phyloP scores from a whole-genome alignment of 2,329 filamentous ascomycete genomes.

The Plectosphaerella cucumerina region DNA sequence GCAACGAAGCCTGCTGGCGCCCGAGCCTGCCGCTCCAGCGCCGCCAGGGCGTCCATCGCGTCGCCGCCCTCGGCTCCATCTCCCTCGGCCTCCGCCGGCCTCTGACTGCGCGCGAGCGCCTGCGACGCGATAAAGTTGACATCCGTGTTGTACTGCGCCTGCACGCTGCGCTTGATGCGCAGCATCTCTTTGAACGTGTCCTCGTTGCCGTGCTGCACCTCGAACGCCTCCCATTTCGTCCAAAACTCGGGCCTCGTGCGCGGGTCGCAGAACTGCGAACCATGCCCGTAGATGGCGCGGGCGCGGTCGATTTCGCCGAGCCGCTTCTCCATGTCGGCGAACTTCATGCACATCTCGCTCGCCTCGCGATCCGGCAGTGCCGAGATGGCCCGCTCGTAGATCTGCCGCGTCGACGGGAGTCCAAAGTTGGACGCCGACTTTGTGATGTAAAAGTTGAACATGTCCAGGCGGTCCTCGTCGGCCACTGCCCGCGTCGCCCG shows the following conservation, averaged over 20 bases:
- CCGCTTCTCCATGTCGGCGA: constrained; percentile 92
- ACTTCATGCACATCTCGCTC: constrained; percentile 97
- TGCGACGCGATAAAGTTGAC: constrained; percentile 98
- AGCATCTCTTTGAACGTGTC: constrained; percentile 99
- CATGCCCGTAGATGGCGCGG: constrained; percentile 92
- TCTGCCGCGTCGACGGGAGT: constrained; percentile 86
- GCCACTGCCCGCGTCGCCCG: constrained; percentile 90
- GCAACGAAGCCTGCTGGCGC: constrained; percentile 90
- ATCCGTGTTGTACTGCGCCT: constrained; percentile 97
- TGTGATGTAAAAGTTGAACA: constrained; percentile 99
- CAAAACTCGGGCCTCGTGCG: constrained; percentile 87
- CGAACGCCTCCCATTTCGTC: constrained; percentile 95
- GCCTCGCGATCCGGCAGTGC: constrained; percentile 91
- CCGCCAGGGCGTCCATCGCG: constrained; percentile 79
- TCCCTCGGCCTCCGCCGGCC: constrained; percentile 42
- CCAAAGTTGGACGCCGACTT: constrained; percentile 98
- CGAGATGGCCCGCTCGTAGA: constrained; percentile 93
- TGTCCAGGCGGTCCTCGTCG: constrained; percentile 90
- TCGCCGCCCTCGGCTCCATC: constrained; percentile 33
- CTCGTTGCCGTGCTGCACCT: constrained; percentile 97
- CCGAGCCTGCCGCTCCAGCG: constrained; percentile 80
- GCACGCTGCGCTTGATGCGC: constrained; percentile 92
- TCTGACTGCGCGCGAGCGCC: constrained; percentile 78
- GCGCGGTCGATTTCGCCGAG: constrained; percentile 93
- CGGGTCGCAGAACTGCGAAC: constrained; percentile 95